Base-by-base conservation (phyloP, 257 asterid species). In the Ilex aquifolium region DNA sequence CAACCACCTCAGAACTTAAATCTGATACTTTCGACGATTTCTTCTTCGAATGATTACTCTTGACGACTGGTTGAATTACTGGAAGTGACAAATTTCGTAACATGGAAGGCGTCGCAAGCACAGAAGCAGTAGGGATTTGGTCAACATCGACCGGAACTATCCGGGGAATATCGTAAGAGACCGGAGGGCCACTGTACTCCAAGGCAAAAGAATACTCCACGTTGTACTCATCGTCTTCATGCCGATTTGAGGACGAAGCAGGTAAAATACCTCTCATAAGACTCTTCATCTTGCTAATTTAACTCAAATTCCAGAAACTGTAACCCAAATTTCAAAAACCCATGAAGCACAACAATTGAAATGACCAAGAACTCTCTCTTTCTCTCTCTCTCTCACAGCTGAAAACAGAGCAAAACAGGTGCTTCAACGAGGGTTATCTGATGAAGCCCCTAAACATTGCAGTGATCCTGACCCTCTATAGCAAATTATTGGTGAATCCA, bases 101-200 rank as follows among this genome's bases (percentile, higher is more conserved):
- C 32, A 68, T 4, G 29, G 75, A 62, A 50, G 72, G 74, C 56
- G 60, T 66, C 12, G 83, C 60, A 42, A 83, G 88, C 74, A 72
- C 67, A 29, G 91, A 71, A 9, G 99, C 99, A 0, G 81, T 85
- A 15, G 99, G 97, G 72, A 90, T 84, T 76, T 74, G 87, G 70
- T 70, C 77, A 63, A 90, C 79, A 60, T 90, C 92, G 13, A 93
- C 78, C 48, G 99, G 99, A 60, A 72, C 74, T 21, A 83, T 82
- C 66, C 75, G 80, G 36, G 97, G 99, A 72, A 93, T 77, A 16
- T 83, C 92, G 46, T 81, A 80, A 58, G 76, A 70, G 49, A 93
- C 77, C 1, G 90, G 90, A 66, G 97, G 97, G 17, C 99, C 99
- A 59, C 70, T 73, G 70, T 90, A 90, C 80, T 87, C 99, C 60